phyloP scores from a whole-genome alignment of 2,329 filamentous ascomycete species.

The Helotiales sp. region DNA sequence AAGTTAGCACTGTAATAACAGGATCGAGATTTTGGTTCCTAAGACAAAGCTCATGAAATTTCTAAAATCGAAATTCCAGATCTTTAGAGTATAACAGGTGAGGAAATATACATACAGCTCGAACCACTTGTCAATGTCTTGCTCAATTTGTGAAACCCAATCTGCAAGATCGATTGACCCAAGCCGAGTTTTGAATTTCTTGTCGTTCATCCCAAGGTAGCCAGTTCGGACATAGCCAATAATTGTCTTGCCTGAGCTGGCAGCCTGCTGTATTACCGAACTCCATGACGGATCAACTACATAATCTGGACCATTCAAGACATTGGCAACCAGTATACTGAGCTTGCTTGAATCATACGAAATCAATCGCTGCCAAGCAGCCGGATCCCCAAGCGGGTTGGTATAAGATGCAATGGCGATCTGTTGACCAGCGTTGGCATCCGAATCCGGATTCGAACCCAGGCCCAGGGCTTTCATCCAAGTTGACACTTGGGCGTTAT shows the following conservation, averaged over 20 bases:
- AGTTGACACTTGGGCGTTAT: too few species aligned
- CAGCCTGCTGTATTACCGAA: constrained; percentile 17
- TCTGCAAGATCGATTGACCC: constrained; percentile 13
- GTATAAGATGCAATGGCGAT: constrained; percentile 26
- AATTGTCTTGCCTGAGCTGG: constrained; percentile 15
- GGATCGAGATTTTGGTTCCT: too few species aligned
- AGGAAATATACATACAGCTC: too few species aligned
- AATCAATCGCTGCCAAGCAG: constrained; percentile 17
- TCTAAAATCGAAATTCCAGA: too few species aligned
- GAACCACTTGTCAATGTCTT: constrained; percentile 39
- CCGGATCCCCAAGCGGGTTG: constrained; percentile 21
- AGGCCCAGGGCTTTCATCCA: too few species aligned
- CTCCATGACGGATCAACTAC: constrained; percentile 15
- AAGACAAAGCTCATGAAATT: too few species aligned
- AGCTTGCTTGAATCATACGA: constrained; percentile 11
- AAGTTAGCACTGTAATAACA: too few species aligned
- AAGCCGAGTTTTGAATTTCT: not conserved
- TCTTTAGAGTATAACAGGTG: too few species aligned
- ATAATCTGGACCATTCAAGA: constrained; percentile 23
- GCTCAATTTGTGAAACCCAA: constrained; percentile 38
- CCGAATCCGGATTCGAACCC: not conserved
- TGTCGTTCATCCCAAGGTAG: constrained; percentile 2
- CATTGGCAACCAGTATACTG: constrained; percentile 20
- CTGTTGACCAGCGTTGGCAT: constrained; percentile 3
- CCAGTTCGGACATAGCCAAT: constrained; percentile 24